These are phyloP conservation scores for Phialophora expanda DNA, from an alignment of 2,329 filamentous ascomycete genomes.

Conservation along the genomic window DNA sequence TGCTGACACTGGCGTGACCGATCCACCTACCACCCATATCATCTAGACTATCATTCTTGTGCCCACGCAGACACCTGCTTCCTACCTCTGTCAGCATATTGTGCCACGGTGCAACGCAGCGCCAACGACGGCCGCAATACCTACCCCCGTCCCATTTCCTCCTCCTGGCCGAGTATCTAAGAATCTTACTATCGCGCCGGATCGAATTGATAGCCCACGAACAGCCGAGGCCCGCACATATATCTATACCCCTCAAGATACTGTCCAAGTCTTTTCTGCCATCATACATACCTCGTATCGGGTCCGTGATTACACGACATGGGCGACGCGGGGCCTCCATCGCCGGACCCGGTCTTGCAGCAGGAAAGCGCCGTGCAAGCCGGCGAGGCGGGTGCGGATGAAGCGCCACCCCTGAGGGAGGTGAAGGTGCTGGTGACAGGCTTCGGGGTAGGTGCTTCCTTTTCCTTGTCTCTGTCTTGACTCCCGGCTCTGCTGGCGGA, in stretches of 20 bases:
- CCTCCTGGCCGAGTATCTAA: not conserved
- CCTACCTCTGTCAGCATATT: not conserved
- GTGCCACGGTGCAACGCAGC: not conserved
- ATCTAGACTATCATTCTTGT: not conserved
- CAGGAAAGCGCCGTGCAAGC: not conserved
- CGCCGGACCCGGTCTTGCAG: constrained; percentile 26
- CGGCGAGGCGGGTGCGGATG: constrained; percentile 12
- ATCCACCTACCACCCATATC: not conserved
- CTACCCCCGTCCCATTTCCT: not conserved
- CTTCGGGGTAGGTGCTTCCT: constrained; percentile 48
- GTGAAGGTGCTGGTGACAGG: constrained; percentile 55
- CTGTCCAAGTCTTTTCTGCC: not conserved
- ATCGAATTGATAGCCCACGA: not conserved
- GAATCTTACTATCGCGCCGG: not conserved
- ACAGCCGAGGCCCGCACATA: not conserved
- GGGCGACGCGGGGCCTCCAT: constrained; percentile 37
- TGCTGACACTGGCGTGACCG: constrained; percentile 1
- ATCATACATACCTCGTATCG: not conserved
- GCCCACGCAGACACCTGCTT: not conserved
- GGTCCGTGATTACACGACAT: constrained; percentile 17
- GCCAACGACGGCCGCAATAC: not conserved
- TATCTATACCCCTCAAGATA: not conserved
- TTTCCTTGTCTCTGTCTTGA: not conserved
- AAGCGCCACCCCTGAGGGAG: constrained; percentile 45
- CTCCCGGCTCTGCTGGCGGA: not conserved